phyloP scores from a whole-genome alignment of 2,329 filamentous ascomycete genomes.

The Reticulascus tulasneorum region DNA sequence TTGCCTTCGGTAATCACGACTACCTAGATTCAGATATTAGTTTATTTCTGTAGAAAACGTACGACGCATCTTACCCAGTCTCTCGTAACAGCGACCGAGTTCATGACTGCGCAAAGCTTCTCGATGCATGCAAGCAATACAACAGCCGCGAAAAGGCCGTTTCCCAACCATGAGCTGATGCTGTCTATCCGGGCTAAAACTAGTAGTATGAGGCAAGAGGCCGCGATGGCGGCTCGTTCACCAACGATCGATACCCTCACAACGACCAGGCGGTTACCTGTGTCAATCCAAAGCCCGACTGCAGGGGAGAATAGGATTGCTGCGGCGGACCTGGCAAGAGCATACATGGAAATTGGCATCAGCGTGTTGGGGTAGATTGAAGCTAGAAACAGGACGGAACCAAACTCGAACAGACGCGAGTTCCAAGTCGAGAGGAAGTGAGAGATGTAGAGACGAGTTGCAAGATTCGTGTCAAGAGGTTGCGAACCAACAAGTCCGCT shows the following conservation, averaged over 20 bases:
- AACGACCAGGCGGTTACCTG: constrained; percentile 28
- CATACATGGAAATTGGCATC: constrained; percentile 53
- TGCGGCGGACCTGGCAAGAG: constrained; percentile 18
- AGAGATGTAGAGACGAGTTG: constrained; percentile 38
- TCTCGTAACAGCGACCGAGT: constrained; percentile 64
- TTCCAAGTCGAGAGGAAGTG: constrained; percentile 46
- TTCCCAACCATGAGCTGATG: too few relatives aligned
- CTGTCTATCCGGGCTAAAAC: too few relatives aligned
- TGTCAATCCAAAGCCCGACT: constrained; percentile 48
- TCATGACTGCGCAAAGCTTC: constrained; percentile 62
- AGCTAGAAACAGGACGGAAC: constrained; percentile 39
- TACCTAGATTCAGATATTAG: constrained; percentile 23
- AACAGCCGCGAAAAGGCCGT: background rate
- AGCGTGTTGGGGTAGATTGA: constrained; percentile 42
- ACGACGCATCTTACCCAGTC: constrained; percentile 62
- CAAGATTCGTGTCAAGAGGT: too few relatives aligned
- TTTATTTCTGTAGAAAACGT: too few relatives aligned
- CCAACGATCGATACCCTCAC: constrained; percentile 29
- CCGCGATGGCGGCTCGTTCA: constrained; percentile 9
- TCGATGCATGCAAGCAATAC: constrained; percentile 48
- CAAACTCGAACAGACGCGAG: constrained; percentile 45
- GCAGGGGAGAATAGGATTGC: constrained; percentile 25
- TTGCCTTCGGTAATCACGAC: constrained; percentile 30
- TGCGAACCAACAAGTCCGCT: too few relatives aligned
- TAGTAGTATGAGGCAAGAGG: constrained; percentile 6